These are phyloP conservation scores for Cystoderma amianthinum DNA, from an alignment of 768 basidiomycete genomes.

Conservation along the genomic window DNA sequence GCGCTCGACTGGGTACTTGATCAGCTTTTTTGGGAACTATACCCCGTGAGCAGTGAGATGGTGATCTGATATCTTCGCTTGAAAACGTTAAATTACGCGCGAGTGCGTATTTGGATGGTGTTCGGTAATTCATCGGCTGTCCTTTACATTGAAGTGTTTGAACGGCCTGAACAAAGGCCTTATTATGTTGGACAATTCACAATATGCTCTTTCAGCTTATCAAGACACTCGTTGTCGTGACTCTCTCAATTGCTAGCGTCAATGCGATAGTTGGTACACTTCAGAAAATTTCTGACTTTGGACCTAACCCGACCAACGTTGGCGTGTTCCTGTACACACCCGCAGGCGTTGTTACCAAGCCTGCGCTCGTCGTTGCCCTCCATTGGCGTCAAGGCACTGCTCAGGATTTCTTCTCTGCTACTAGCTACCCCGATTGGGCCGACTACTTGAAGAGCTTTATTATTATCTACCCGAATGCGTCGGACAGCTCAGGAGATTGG, in stretches of 20 bases:
- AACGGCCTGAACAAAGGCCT: neutral
- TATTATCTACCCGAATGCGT: constrained; percentile 42
- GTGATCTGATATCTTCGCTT: no score
- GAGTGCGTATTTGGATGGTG: no score
- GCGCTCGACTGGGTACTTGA: no score
- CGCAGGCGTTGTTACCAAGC: constrained; percentile 23
- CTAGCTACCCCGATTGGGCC: constrained; percentile 41
- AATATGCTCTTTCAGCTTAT: constrained; percentile 12
- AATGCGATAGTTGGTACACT: constrained; percentile 22
- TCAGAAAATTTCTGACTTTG: constrained; percentile 38
- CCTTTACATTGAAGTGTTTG: no score
- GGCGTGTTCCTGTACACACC: constrained; percentile 40
- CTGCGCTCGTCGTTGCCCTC: constrained; percentile 44
- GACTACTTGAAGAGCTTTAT: constrained; percentile 39
- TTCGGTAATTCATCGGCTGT: no score
- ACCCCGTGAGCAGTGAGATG: no score
- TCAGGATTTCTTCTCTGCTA: constrained; percentile 40
- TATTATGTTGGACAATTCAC: no score
- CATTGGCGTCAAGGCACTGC: constrained; percentile 48
- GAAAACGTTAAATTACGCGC: no score
- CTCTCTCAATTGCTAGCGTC: constrained; percentile 9
- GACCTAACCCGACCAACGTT: constrained; percentile 46
- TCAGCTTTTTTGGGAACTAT: no score
- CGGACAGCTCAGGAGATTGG: constrained; percentile 40
- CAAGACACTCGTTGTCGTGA: constrained; percentile 9